Base-by-base conservation (phyloP, 305 asterid genomes). In the Solanum hybrid region DNA sequence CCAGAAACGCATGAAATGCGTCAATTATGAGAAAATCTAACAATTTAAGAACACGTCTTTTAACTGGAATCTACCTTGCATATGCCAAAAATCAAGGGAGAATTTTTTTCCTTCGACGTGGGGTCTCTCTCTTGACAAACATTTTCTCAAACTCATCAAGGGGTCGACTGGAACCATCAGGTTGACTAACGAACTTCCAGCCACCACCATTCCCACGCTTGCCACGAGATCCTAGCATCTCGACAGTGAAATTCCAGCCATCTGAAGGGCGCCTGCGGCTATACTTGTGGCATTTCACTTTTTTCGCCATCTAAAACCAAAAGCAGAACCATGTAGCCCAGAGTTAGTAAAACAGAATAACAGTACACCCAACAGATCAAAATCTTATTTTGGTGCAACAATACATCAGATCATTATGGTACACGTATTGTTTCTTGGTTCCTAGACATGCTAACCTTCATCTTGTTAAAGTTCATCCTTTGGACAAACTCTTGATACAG, bases 181-280 rank as follows among this genome's bases (percentile, higher is more conserved):
- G 96, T 90, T 90, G 90, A 79, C 99, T 97, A 38, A 96, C 69
- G 34, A 97, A 96, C 92, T 97, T 97, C 96, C 93, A 92, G 78
- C 99, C 99, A 26, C 99, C 99, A 29, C 98, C 96, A 89, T 91
- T 91, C 42, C 99, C 98, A 35, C 98, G 97, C 93, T 95, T 97
- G 90, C 92, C 95, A 32, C 89, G 91, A n/a, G 92, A 45, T 27
- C 99, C 99, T 10, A 96, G 91, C 91, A 94, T 95, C 97, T 97
- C 99, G 81, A 97, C 98, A 88, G 87, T 96, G 85, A 96, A 93
- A 87, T 94, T 94, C 99, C 99, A 97, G 35, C 99, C 99, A 88
- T 92, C 92, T 9, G 95, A 76, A 32, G 99, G 98, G 60, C 99
- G 98, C 92, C 95, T 94, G 88, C 99, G 90, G 95, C 98, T 96